phyloP scores from a whole-genome alignment of 495 filamentous ascomycete species.

The Hypoxylon rickii region DNA sequence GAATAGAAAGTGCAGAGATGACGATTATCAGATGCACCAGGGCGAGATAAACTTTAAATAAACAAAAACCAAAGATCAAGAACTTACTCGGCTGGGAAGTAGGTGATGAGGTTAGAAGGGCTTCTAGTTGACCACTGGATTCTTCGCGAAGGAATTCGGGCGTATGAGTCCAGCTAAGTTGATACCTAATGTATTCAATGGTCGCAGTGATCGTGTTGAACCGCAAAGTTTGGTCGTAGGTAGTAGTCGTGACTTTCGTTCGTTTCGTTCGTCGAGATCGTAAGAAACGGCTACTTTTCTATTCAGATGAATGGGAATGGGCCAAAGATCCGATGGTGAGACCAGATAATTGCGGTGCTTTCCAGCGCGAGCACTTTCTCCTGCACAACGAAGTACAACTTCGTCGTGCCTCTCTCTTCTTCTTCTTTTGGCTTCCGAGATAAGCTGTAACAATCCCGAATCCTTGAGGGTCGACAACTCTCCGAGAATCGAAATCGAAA shows the following conservation, averaged over 20 bases:
- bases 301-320: background rate
- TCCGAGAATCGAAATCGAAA: constrained; percentile 21
- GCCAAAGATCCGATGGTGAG: constrained; percentile 1
- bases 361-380: constrained; percentile 26
- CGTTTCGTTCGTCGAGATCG: constrained; percentile 13
- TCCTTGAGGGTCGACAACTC: constrained; percentile 19
- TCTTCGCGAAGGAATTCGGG: constrained; percentile 13
- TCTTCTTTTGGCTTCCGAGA: constrained; percentile 18
- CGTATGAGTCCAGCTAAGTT: constrained; percentile 14
- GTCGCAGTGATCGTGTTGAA: constrained; percentile 21
- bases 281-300: background rate
- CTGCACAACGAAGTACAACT: constrained; percentile 33
- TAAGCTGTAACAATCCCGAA: constrained; percentile 26
- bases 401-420: constrained; percentile 29
- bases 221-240: constrained; percentile 3
- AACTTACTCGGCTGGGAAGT: constrained; percentile 19
- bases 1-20: background rate
- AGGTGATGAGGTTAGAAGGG: constrained; percentile 5
- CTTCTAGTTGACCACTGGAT: constrained; percentile 6
- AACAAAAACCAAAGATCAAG: background rate
- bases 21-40: background rate
- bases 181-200: constrained; percentile 8
- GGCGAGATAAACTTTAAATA: background rate
- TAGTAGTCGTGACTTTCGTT: background rate
- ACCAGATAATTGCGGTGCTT: constrained; percentile 16